Base-by-base conservation (phyloP, 257 asterid genomes). In the Asclepias syriaca region DNA sequence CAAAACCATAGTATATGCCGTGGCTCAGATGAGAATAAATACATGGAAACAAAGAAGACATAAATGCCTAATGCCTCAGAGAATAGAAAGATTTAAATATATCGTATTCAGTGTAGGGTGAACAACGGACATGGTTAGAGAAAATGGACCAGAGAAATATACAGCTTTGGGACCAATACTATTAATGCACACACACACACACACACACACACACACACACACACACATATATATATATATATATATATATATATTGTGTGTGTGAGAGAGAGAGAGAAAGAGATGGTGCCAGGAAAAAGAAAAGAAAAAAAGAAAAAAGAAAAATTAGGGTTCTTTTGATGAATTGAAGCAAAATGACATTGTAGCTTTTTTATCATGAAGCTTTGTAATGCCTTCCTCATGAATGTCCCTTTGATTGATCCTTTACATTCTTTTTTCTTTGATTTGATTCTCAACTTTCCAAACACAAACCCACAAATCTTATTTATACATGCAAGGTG, bases 101-200 rank as follows among this genome's bases (percentile, higher is more conserved):
- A 78, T 84, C 84, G 74, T 73, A 79, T 72, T 86, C 80, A 71
- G 8, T 86, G 96, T 86, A 81, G 92, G 92, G 88, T 78, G 85
- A 86, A 86, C 86, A 71, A 81, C 87, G 79, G 89, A 90, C 96
- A 86, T 67, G 70, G 80, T 55, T 79, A 80, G 64, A 54, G 18
- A 3, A 71, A 72, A 76, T 78, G 82, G 81, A 66, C 79, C 86
- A 76, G 73, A 69, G 34, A 37, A 69, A 77, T 37, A 6, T 8
- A 64, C 69, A 64, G 71, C 24, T 57, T 80, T 78, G 87, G 96
- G 91, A 83, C 93, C 90, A 86, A 81, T 69, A 18, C 40, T 43
- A 24, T 66, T 29, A 74, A 45, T 73, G 32, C 70, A n/a, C n/a
- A n/a, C n/a, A n/a, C n/a, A n/a, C n/a, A n/a, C n/a, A n/a, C n/a